phyloP scores from a whole-genome alignment of 2,329 filamentous ascomycete genomes.

The Clarireedia paspali region DNA sequence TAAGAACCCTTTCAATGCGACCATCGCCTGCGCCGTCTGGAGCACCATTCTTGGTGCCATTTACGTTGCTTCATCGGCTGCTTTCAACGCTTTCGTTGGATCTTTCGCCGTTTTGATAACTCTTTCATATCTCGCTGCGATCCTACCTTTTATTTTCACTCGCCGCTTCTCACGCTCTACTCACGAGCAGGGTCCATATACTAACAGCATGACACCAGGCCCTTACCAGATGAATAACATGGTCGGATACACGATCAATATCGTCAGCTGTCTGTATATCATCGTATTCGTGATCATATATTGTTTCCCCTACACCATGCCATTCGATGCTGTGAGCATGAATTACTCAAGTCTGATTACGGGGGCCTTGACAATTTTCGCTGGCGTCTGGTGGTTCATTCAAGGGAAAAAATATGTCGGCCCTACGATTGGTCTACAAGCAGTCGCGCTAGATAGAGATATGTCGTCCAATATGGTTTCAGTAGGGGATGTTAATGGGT shows the following conservation, averaged over 20 bases:
- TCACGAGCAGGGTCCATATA: conserved; percentile 9
- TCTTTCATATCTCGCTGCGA: conserved; percentile 53
- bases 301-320: conserved; percentile 46
- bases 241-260: conserved; percentile 43
- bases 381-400: conserved; percentile 36
- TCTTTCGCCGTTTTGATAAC: conserved; percentile 48
- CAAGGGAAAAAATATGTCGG: conserved; percentile 23
- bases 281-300: conserved; percentile 55
- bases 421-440: conserved; percentile 10
- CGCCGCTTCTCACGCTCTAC: conserved; percentile 25
- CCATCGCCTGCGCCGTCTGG: conserved; percentile 40
- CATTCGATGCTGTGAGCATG: conserved; percentile 41
- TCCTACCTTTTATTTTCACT: conserved; percentile 48
- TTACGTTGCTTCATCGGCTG: conserved; percentile 57
- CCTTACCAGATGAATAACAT: conserved; percentile 47
- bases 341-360: conserved; percentile 43
- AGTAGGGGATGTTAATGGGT: neutral
- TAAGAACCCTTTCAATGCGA: conserved; percentile 48
- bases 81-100: conserved; percentile 60
- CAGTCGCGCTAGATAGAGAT: neutral
- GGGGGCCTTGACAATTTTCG: conserved; percentile 34
- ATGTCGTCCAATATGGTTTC: neutral
- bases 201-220: conserved; percentile 41
- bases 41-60: conserved; percentile 53
- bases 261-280: conserved; percentile 49